Percentiles rank a stretch among this genome's conserved stretches.
Evolutionary conservation across 352 stramenopile species (phyloP).

Genomic region (Elongisporangium undulatum): DNA sequence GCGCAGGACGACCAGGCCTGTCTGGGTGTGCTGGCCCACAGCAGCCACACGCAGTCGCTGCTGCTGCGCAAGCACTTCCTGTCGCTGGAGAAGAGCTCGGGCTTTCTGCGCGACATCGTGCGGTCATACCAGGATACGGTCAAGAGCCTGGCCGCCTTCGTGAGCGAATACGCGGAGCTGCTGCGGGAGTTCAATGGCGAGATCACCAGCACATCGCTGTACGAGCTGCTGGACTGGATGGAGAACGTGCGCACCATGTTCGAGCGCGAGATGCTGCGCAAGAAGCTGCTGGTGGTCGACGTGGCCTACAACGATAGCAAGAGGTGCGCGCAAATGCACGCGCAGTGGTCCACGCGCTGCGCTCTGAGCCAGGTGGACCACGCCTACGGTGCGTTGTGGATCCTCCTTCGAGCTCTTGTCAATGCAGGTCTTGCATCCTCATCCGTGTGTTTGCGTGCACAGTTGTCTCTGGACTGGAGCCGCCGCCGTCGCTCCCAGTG

Average conservation of each 20-base stretch:
- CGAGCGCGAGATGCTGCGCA: constrained; percentile 57
- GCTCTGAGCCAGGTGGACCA: constrained; percentile 37
- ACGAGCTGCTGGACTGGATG: constrained; percentile 64
- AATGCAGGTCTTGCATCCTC: background rate
- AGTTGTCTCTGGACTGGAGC: constrained; percentile 40
- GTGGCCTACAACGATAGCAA: constrained; percentile 47
- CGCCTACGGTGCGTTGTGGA: constrained; percentile 34
- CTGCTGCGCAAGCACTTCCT: constrained; percentile 64
- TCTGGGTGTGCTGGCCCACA: constrained; percentile 47
- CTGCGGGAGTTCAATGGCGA: constrained; percentile 13
- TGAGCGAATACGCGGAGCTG: constrained; percentile 26
- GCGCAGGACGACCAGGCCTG: background rate
- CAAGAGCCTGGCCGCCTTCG: constrained; percentile 31
- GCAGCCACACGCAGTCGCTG: constrained; percentile 23
- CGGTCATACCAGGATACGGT: constrained; percentile 43
- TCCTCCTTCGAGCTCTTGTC: background rate
- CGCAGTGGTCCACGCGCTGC: constrained; percentile 36
- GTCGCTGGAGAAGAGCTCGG: constrained; percentile 59
- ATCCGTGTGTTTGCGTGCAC: background rate
- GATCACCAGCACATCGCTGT: constrained; percentile 1
- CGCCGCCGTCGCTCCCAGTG: constrained; percentile 15
- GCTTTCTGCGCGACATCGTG: constrained; percentile 50
- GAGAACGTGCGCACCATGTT: constrained; percentile 66
- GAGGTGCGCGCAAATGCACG: constrained; percentile 28
- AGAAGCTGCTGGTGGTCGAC: constrained; percentile 39